Base-by-base conservation (phyloP, 2,329 filamentous ascomycete genomes). In the Thelonectria olida region DNA sequence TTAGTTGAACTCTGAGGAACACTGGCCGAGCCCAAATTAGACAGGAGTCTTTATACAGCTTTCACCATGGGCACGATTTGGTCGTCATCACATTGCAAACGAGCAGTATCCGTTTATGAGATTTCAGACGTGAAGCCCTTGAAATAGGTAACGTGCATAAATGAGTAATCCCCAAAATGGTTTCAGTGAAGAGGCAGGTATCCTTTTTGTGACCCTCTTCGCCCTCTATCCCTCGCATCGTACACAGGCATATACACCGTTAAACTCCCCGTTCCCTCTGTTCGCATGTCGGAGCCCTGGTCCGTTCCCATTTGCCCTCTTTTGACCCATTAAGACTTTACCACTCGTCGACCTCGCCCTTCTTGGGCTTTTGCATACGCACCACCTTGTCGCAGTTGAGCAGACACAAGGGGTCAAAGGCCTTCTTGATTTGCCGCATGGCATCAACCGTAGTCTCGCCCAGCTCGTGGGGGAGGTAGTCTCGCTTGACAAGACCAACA, bases 391-490 rank as follows among this genome's bases (percentile, higher is more conserved):
- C 89, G 68, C 85, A 88, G 78, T 91, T 91, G 53, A 90, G 81
- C 54, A 91, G 76, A 67, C 85, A 90, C 28, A 93, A 79, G 3
- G 92, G 92, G 75, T 96, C 92, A 65, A 93, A 90, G 0, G 92
- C 90, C 70, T 88, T 83, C 81, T 96, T 96, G 75, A 95, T 88
- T 89, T 92, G 92, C 77, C 92, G 86, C 92, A 96, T 96, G 20
- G 90, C 83, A 78, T 94, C 91, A 8, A 96, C 91, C 0, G 92
- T 92, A 12, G 79, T 82, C 74, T 88, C 82, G 12, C 92, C 91
- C 39, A 96, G 81, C 78, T 96, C 92, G 72, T 94, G 90, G 9
- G 88, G 84, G 42, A 96, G 82, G 73, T 95, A 95, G 73, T 96
- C 92, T 67, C 92, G 83, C 85, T 96, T 96, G 58, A 95, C 90